Evolutionary conservation across 1,284 basidiomycete genomes (phyloP).

Genomic region (Rhodotorula sp.): DNA sequence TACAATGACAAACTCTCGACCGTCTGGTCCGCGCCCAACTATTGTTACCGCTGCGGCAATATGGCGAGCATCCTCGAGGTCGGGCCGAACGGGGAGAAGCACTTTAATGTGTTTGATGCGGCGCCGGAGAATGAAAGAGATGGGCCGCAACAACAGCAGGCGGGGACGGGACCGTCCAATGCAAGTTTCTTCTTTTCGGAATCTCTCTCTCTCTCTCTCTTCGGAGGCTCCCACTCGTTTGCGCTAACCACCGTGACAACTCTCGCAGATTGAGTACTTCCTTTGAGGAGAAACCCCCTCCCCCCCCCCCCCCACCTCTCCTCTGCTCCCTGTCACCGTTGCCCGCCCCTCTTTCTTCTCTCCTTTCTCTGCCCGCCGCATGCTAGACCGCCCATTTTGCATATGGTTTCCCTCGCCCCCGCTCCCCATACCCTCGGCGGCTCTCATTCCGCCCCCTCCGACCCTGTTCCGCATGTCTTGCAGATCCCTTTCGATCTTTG

Average conservation of each 20-base stretch:
- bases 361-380: background rate
- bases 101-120: slow-evolving; percentile 98
- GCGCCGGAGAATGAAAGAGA: slow-evolving; percentile 88
- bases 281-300: slow-evolving; percentile 2
- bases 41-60: slow-evolving; percentile 97
- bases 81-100: slow-evolving; percentile 80
- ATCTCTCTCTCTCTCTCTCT: background rate
- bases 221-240: background rate
- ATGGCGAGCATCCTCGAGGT: slow-evolving; percentile 95
- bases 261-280: slow-evolving; percentile 33
- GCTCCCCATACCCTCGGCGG: background rate
- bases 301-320: too few species aligned
- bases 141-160: slow-evolving; percentile 40
- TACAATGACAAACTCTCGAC: slow-evolving; percentile 95
- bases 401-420: background rate
- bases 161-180: slow-evolving; percentile 3
- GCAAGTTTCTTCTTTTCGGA: background rate
- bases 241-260: background rate
- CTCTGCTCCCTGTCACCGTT: too few species aligned
- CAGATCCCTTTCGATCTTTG: background rate
- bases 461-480: too few species aligned
- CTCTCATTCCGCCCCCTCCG: background rate
- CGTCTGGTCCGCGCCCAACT: slow-evolving; percentile 98
- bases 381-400: background rate
- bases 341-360: too few species aligned